These are phyloP conservation scores for Fusarium staphyleae DNA, from an alignment of 2,329 filamentous ascomycete genomes.

Conservation along the genomic window DNA sequence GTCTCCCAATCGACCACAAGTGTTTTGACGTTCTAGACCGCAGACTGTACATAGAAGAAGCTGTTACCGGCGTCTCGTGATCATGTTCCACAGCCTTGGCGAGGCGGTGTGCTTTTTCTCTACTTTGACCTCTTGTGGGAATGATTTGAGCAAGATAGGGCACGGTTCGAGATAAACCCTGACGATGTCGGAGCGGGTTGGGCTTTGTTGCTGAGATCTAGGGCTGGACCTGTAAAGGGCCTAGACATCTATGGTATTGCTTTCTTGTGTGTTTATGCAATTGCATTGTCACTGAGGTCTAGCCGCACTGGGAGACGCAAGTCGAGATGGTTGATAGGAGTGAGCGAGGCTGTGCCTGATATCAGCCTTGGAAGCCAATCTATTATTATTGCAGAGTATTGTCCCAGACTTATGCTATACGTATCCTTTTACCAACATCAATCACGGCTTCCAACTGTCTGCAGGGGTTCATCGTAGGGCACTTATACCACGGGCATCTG, in stretches of 20 bases:
- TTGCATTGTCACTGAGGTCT: not conserved
- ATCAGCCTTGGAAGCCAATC: too few species aligned
- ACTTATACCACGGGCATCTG: too few species aligned
- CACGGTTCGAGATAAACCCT: not conserved
- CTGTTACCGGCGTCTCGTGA: too few species aligned
- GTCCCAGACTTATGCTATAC: too few species aligned
- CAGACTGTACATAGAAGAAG: not conserved
- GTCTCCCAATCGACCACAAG: not conserved
- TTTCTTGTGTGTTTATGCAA: not conserved
- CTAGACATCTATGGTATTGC: not conserved
- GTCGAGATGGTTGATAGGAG: not conserved
- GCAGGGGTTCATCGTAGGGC: too few species aligned
- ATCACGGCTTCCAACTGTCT: too few species aligned
- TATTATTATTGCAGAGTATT: too few species aligned
- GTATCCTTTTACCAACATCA: too few species aligned
- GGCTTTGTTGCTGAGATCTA: not conserved
- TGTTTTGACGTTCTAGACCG: conserved; percentile 24
- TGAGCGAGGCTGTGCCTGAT: not conserved
- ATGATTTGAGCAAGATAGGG: not conserved
- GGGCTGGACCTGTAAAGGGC: not conserved
- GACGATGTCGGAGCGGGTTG: not conserved
- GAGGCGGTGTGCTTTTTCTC: too few species aligned
- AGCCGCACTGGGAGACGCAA: not conserved
- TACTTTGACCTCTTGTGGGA: not conserved
- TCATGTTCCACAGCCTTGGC: too few species aligned